Base-by-base conservation (phyloP, 441 rosid genomes). In the Melastoma candidum region DNA sequence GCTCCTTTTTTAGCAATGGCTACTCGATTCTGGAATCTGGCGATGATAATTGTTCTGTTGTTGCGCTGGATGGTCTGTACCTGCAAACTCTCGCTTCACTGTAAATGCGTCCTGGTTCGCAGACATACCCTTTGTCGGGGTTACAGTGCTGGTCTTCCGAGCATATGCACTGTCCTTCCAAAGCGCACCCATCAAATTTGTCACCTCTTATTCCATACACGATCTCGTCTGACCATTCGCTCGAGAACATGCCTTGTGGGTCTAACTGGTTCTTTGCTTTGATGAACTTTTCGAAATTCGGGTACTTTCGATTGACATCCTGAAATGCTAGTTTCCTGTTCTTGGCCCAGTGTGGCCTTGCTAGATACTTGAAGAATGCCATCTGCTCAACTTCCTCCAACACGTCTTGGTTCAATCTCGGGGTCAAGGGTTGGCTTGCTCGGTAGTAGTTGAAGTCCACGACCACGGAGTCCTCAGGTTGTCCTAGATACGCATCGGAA, bases 341-440 rank as follows among this genome's bases (percentile, higher is more conserved):
- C 68, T 92, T 92, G 9, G 81, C 90, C 95, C 95, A 92, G 54
- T 87, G 98, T 0, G 98, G 90, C 63, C 63, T 82, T 0, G 93
- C 96, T 9, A 79, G 82, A 4, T 87, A 45, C 54, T 83, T 83
- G 55, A 81, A 51, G 64, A 90, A 85, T 10, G 87, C 98, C 67
- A 90, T 75, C 61, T 87, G 95, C 81, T 92, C 96, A 12, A 87
- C 63, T 73, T 92, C 96, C 71, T 87, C 98, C 93, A 79, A 74
- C 25, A 75, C 66, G 46, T 87, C 88, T 73, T 92, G 65, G 57
- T 77, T 82, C 45, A 87, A 29, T 44, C 96, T 77, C 12, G 89
- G 96, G 7, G 72, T 82, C 14, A 68, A 71, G 25, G 81, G 70
- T 26, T 79, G 79, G 7, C 70, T 67, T 0, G 87, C 84, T 2